Base-by-base conservation (phyloP, 257 asterid species). In the Leonotis leonurus region DNA sequence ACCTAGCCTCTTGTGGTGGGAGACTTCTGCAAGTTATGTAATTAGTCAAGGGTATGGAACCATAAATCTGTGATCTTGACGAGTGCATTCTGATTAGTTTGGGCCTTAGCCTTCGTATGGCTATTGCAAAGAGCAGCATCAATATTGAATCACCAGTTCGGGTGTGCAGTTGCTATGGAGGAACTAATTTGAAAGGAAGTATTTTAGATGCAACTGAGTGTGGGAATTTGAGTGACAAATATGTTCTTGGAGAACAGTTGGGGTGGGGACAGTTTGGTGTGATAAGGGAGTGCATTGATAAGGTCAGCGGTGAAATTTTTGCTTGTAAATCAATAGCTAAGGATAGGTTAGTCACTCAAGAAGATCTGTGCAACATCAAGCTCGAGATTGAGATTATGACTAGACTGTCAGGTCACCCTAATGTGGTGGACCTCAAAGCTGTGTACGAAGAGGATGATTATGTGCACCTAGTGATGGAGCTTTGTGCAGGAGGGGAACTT, bases 401-500 rank as follows among this genome's bases (percentile, higher is more conserved):
- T 3, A 72, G 65, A 62, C 68, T 82, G 52, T 77, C 80, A 0
- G 89, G 89, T 43, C 89, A 82, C 8, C 74, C 75, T 40, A 82
- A 79, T 35, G 80, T 82, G 45, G 89, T 82, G 35, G 83, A 82
- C 72, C 85, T 82, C 62, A 82, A 75, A 78, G 89, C 85, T 33
- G 89, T 82, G 6, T 82, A 79, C 36, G 89, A 82, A 64, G 85
- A 77, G 56, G 81, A 77, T 51, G 80, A 82, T 56, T 72, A 74
- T 44, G 89, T 82, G 46, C 85, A 82, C 73, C 80, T 82, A 57
- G 29, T 82, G 27, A 82, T 82, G 89, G 89, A 82, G 78, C 85
- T 82, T 58, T 82, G 89, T 72, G 89, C 78, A 22, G 89, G 89
- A 27, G 89, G 89, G 26, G 89, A 82, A 65, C 85, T 82, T 40